These are phyloP conservation scores for Phoma sp. DNA, from an alignment of 2,329 filamentous ascomycete species.

Conservation along the genomic window DNA sequence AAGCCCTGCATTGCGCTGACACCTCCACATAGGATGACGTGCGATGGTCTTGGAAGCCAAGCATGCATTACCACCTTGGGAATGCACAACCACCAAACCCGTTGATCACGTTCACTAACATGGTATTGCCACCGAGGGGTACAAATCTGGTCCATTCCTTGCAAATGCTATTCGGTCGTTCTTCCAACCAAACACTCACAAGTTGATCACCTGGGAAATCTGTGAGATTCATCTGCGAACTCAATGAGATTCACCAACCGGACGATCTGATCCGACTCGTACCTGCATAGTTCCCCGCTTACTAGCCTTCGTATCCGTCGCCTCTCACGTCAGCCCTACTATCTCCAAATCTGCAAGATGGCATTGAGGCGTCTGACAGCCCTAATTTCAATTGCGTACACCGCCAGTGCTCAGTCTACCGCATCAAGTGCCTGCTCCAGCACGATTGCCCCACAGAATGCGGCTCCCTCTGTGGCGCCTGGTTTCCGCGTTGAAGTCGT, in stretches of 20 bases:
- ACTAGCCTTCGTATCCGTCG: constrained; percentile 1
- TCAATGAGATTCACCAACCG: not conserved
- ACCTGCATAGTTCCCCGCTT: constrained; percentile 17
- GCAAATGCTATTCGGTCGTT: not conserved
- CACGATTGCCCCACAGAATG: constrained; percentile 47
- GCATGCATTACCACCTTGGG: constrained; percentile 21
- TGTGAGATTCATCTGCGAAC: constrained; percentile 1
- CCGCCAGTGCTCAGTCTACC: constrained; percentile 34
- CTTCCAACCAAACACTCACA: constrained; percentile 1
- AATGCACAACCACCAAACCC: constrained; percentile 19
- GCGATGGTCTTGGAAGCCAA: constrained; percentile 26
- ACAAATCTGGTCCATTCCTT: constrained; percentile 19
- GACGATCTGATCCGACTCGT: constrained; percentile 11
- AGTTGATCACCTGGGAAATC: constrained; percentile 1
- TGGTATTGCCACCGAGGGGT: constrained; percentile 27
- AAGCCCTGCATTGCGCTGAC: constrained; percentile 11
- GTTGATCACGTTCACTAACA: constrained; percentile 13
- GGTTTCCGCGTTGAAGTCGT: constrained; percentile 56
- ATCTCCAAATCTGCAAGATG: constrained; percentile 20
- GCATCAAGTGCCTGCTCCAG: constrained; percentile 41
- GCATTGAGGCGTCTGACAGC: constrained; percentile 36
- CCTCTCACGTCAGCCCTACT: constrained; percentile 23
- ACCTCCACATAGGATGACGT: constrained; percentile 24
- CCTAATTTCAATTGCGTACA: constrained; percentile 30
- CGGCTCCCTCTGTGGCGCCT: constrained; percentile 51